Percentiles rank a stretch among this genome's conserved stretches.
Evolutionary conservation across 2,329 filamentous ascomycete genomes (phyloP).

Genomic region (Byssochlamys sp.): DNA sequence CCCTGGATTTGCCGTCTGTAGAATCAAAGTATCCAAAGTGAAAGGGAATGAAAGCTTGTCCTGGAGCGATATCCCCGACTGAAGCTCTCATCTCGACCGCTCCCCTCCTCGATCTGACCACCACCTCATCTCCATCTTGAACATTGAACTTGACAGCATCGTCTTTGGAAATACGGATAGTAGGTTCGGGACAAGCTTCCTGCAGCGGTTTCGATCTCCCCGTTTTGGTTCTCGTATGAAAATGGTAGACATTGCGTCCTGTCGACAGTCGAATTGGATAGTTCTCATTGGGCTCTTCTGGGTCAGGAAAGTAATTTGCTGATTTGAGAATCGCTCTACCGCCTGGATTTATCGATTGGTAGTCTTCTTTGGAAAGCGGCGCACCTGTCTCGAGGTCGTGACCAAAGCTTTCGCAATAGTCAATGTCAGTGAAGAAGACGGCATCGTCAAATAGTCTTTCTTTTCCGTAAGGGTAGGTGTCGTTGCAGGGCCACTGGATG

Average conservation of each 20-base stretch:
- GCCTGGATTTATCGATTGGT: slow-evolving; percentile 21
- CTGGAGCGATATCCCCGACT: slow-evolving; percentile 19
- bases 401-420: slow-evolving; percentile 28
- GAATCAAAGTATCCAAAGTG: slow-evolving; percentile 32
- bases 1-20: slow-evolving; percentile 21
- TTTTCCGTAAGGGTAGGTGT: slow-evolving; percentile 21
- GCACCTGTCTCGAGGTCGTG: slow-evolving; percentile 31
- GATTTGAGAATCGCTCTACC: slow-evolving; percentile 29
- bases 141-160: slow-evolving; percentile 20
- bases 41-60: slow-evolving; percentile 32
- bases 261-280: slow-evolving; percentile 26
- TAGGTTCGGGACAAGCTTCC: slow-evolving; percentile 20
- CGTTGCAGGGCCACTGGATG: slow-evolving; percentile 31
- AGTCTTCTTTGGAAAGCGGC: slow-evolving; percentile 21
- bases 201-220: slow-evolving; percentile 22
- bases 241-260: slow-evolving; percentile 25
- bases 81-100: slow-evolving; percentile 19
- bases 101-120: slow-evolving; percentile 23
- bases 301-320: slow-evolving; percentile 19
- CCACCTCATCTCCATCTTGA: slow-evolving; percentile 20
- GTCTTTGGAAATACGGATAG: slow-evolving; percentile 18
- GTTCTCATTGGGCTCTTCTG: slow-evolving; percentile 22
- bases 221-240: slow-evolving; percentile 31
- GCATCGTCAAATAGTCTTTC: slow-evolving; percentile 26
- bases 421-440: slow-evolving; percentile 26